phyloP scores from a whole-genome alignment of 2,329 filamentous ascomycete genomes.

The Aspergillus calidoustus region DNA sequence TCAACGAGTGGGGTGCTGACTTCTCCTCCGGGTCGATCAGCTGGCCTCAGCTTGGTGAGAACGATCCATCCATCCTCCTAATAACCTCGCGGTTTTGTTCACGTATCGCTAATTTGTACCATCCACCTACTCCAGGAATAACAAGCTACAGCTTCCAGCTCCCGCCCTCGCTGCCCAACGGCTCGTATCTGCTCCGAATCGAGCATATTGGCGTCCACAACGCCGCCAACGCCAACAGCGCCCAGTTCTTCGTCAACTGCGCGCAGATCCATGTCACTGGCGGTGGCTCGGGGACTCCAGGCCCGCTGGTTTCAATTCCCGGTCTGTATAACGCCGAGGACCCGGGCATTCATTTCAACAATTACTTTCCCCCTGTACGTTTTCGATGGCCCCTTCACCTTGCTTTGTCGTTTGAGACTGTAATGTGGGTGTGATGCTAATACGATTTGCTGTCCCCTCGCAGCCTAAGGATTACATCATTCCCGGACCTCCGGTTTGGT shows the following conservation, averaged over 20 bases:
- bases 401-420: too few species aligned
- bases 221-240: slow-evolving; percentile 46
- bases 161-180: slow-evolving; percentile 50
- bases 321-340: slow-evolving; percentile 23
- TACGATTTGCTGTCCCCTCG: too few species aligned
- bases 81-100: too few species aligned
- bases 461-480: too few species aligned
- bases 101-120: too few species aligned
- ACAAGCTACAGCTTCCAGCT: slow-evolving; percentile 35
- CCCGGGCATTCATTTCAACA: slow-evolving; percentile 26
- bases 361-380: slow-evolving; percentile 1
- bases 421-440: too few species aligned
- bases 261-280: slow-evolving; percentile 50
- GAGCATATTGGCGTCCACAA: slow-evolving; percentile 56
- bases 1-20: slow-evolving; percentile 16
- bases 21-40: neutral
- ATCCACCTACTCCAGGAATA: slow-evolving; percentile 28
- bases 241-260: slow-evolving; percentile 54
- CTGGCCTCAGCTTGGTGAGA: neutral
- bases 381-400: too few species aligned
- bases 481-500: too few species aligned
- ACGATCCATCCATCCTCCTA: neutral
- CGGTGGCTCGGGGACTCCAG: slow-evolving; percentile 39
- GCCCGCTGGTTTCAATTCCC: slow-evolving; percentile 22
- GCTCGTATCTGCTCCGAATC: slow-evolving; percentile 54